A percentile compares a stretch with the other conserved stretches of the same genome.
Evolutionary conservation across 169 alveolate genomes (phyloP).

Genomic region (Plasmodium gonderi): DNA sequence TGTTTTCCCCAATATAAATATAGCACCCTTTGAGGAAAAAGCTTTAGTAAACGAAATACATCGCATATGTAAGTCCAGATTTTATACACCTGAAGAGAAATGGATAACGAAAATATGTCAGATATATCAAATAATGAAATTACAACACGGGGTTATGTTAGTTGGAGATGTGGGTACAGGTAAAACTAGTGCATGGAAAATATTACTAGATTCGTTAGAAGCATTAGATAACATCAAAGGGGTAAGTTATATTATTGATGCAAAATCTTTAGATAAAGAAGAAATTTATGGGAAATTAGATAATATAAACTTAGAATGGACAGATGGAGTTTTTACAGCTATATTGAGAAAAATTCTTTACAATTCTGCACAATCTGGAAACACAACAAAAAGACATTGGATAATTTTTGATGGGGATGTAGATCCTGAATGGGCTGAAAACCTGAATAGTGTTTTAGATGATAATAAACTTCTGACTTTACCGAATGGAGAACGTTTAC

Average conservation of each 20-base stretch:
- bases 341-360: constrained; percentile 83
- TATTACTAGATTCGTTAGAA: constrained; percentile 93
- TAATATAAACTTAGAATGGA: constrained; percentile 96
- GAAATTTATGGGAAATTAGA: constrained; percentile 96
- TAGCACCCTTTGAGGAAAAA: constrained; percentile 92
- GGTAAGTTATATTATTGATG: constrained; percentile 94
- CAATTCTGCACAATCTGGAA: constrained; percentile 61
- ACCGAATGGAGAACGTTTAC: constrained; percentile 98
- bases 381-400: constrained; percentile 93
- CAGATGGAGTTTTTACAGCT: constrained; percentile 98
- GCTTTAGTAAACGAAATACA: constrained; percentile 88
- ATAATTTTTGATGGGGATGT: constrained; percentile 99
- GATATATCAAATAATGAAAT: constrained; percentile 92
- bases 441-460: constrained; percentile 98
- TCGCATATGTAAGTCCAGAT: constrained; percentile 87
- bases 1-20: constrained; percentile 96
- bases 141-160: constrained; percentile 98
- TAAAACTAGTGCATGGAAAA: constrained; percentile 89
- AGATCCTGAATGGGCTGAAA: constrained; percentile 99
- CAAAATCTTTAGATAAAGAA: constrained; percentile 91
- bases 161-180: constrained; percentile 99
- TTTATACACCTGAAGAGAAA: constrained; percentile 87
- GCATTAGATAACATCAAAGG: constrained; percentile 93
- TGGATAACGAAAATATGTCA: constrained; percentile 93
- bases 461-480: constrained; percentile 97